Evolutionary conservation across 352 stramenopile species (phyloP), one percentile per base, ranked within the genome.

Genomic region (Elongisporangium undulatum): DNA sequence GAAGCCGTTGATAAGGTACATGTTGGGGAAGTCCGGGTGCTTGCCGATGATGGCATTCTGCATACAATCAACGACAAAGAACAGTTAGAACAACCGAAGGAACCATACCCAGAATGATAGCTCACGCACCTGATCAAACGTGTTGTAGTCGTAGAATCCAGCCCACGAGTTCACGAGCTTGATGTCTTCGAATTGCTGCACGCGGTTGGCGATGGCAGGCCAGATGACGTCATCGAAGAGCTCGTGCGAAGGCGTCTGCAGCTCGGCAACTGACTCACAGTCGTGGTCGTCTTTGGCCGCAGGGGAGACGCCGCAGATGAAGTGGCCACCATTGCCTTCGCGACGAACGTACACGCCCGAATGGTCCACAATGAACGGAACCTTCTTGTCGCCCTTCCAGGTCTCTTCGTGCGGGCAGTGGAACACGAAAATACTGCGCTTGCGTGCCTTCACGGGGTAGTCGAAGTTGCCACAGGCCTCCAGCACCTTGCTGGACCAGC

Each of bases 61-160:
- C n/a, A 29, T 15, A 41, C 2, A 41, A 15, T 9, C 29, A 15
- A 34, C n/a, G n/a, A 41, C 8, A 13, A 26, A 56, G n/a, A 56
- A 8, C 6, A 41, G 41, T 34, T 21, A 12, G 29, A 54, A 20
- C 56, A 41, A 51, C 15, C 56, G 6, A 22, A n/a, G 10, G 9
- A 41, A 15, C 13, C 29, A 2, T 6, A 2, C 4, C 4, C 29
- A 41, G 5, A 13, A 41, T 4, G 8, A 34, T 8, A 34, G 29
- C 29, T 41, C 34, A 38, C 61, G 12, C 61, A 87, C 77, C 73
- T 88, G 85, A 66, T 95, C 85, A 24, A 93, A 87, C 17, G 82
- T 92, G 70, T 95, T 93, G 77, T 88, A 95, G 59, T 95, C 85
- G 67, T 95, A 95, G 67, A 84, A 95, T 8, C 85, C 85, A 24